Base-by-base conservation (phyloP, 2,329 filamentous ascomycete genomes). In the Pseudogymnoascus sp. region DNA sequence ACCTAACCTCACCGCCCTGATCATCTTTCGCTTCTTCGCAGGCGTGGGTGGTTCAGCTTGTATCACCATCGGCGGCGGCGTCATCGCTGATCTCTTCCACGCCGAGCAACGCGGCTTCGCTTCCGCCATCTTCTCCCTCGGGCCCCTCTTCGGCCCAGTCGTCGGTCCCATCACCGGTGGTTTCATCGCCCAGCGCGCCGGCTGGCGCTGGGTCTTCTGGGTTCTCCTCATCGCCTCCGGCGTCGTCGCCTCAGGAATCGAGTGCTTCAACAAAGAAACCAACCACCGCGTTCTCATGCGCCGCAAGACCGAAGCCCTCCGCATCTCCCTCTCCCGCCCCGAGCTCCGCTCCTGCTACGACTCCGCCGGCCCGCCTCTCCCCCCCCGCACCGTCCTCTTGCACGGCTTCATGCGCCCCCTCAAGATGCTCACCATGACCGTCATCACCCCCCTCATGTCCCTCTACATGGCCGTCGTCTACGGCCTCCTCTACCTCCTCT, bases 401-500 rank as follows among this genome's bases (percentile, higher is more conserved):
- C 68, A 68, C 60, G 80, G 82, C 34, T 74, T 86, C 47, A 70
- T 79, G 6, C 78, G 83, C 1, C 82, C 83, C 1, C 65, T 80
- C 42, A 81, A 81, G 68, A 73, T 78, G 70, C 71, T 75, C 26
- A 71, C 71, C 61, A 65, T 69, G 42, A 73, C 74, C 18, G 75
- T 76, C 0, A 75, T 77, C 47, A 70, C 77, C 2, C 70, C 78
- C 5, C 72, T 79, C 4, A 74, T 83, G 64, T 76, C 77, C 0
- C 60, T 83, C 0, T 85, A 84, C 64, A 75, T 84, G 36, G 77
- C 78, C 0, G 75, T 83, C 0, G 69, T 82, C 1, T 85, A 85
- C 65, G 79, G 82, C 18, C 75, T 83, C 0, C 72, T 84, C 0
- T 85, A 84, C 69, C 80, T 80, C 0, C 80, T 83, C 61, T 75